Conservation (phyloP, 768 basidiomycete genomes). For the Crucibulum laeve region DNA sequence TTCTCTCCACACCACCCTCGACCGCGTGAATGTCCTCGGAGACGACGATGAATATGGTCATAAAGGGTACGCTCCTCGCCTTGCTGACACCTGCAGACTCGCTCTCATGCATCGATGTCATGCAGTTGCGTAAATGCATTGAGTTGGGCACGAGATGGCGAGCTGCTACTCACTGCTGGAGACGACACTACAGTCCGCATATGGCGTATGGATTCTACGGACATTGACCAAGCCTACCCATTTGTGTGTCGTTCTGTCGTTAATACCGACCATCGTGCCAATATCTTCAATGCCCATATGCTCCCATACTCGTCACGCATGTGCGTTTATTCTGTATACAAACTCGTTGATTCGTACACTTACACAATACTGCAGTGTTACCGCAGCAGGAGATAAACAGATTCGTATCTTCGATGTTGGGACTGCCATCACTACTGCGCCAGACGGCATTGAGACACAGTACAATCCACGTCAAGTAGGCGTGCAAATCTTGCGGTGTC, state of each 20-base stretch:
- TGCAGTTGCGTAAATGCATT: conserved; percentile 73
- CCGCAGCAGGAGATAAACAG: conserved; percentile 72
- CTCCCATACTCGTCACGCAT: conserved; percentile 77
- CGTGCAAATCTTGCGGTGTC: conserved; percentile 61
- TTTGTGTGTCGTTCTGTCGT: conserved; percentile 68
- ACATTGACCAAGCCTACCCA: conserved; percentile 47
- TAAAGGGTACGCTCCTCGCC: conserved; percentile 42
- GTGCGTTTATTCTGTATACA: conserved; percentile 37
- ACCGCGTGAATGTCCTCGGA: conserved; percentile 75
- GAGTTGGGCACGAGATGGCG: conserved; percentile 66
- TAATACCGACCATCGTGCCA: conserved; percentile 72
- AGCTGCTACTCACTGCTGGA: conserved; percentile 63
- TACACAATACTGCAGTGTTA: conserved; percentile 39
- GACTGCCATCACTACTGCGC: conserved; percentile 27
- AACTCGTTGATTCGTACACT: conserved; percentile 8
- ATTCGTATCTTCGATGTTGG: conserved; percentile 77
- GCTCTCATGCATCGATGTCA: conserved; percentile 1
- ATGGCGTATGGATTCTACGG: conserved; percentile 62
- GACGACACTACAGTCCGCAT: conserved; percentile 78
- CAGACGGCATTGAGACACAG: conserved; percentile 37
- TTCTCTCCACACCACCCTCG: conserved; percentile 29
- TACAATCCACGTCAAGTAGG: conserved; percentile 44
- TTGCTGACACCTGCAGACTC: not conserved
- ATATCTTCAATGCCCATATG: conserved; percentile 84
- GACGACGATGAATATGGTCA: conserved; percentile 52